Base-by-base conservation (phyloP, 2,329 filamentous ascomycete species). In the Penicillium psychrosexuale region DNA sequence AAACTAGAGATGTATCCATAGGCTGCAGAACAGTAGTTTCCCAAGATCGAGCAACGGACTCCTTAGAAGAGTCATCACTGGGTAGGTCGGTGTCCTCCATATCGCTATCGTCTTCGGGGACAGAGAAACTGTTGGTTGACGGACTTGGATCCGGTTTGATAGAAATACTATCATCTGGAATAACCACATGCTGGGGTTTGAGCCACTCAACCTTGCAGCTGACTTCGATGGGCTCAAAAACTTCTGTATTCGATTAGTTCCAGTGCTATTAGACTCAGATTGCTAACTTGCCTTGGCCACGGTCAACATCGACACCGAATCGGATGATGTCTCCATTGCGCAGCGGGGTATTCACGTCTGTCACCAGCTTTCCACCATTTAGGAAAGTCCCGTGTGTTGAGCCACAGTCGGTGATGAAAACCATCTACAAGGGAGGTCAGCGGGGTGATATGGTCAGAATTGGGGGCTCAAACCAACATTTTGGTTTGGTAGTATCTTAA, bases 371-470 rank as follows among this genome's bases (percentile, higher is more conserved):
- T 37, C 59, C 62, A 34, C 76, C 75, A 61, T 85, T 83, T 46
- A 86, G 59, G 55, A 70, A 78, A 17, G 84, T 87, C 30, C 84
- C 84, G 66, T 87, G 84, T 78, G 85, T 84, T 8, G 84, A 86
- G 33, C 76, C 78, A 17, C 74, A 72, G 63, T 87, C 84, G 55
- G 70, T 73, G 56, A 87, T 73, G 48, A 73, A 78, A 43, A 84
- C 69, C 44, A 64, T 56, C 74, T 76, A 66, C 48, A 12, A 51
- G 39, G 2, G 2, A 28, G 17, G 33, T 69, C 47, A 69, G 56
- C 24, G 42, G 27, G 28, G 8, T 33, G n/a, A 9, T 44, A 34
- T 5, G 7, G 50, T 43, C 9, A 43, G 36, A 44, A 1, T 24
- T 8, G 17, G 34, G 17, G 30, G 30, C 47, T 24, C n/a, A 3